Evolutionary conservation across 768 basidiomycete species (phyloP), one percentile per base, ranked within the genome.

Genomic region (Baorangia bicolor): DNA sequence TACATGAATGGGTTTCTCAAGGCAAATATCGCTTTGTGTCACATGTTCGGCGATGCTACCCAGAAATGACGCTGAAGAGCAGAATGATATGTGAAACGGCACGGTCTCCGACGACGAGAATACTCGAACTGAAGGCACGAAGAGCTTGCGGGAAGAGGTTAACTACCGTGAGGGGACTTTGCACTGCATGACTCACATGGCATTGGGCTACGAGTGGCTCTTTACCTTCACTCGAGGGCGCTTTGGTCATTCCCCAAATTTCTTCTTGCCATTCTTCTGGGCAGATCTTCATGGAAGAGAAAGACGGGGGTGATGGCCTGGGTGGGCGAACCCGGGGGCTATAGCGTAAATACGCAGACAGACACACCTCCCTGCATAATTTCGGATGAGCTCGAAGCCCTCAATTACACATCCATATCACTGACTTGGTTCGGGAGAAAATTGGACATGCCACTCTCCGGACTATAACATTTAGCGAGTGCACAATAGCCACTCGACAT

Each of bases 31-130:
- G 11, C 27, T 45, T 31, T 48, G 55, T 14, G 42, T 39, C 33
- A 60, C 35, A 25, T 54, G 47, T 14, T 41, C 23, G 2, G 60
- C 53, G 30, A 65, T 49, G 30, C 31, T 63, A 27, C 31, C 49
- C 37, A 73, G 38, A 47, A 64, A 84, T 62, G 62, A 80, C 68
- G 37, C 72, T 68, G 57, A 74, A 73, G 79, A 84, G 39, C 73
- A 76, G 21, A 89, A 72, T 55, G 87, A 86, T 37, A 89, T 60
- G 62, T 87, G 84, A 68, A 88, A 86, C 2, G 86, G 85, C 16
- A 89, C 83, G 8, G 69, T 74, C 53, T 87, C 85, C 3, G 72
- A 64, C 20, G 85, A 52, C 7, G 79, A 78, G 69, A 81, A 89
- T 18, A 85, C 78, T 51, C 83, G 80, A 8, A 78, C 79, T 4